These are phyloP conservation scores for Globisporangium radiosum DNA, from an alignment of 352 stramenopile species.

Conservation along the genomic window DNA sequence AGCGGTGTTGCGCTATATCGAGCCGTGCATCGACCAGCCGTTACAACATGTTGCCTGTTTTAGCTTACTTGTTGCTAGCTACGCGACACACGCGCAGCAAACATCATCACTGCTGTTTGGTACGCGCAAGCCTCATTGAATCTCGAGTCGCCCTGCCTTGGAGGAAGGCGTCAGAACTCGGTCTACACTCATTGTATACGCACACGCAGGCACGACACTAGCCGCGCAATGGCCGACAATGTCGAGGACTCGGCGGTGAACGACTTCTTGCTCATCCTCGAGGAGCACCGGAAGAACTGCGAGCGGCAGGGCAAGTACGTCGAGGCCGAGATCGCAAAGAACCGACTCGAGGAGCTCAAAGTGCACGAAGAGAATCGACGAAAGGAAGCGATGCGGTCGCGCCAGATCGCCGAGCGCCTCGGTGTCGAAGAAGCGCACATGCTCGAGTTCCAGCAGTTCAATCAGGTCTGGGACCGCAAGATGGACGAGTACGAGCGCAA, in stretches of 20 bases:
- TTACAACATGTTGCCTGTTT: too few relatives aligned
- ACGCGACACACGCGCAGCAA: too few relatives aligned
- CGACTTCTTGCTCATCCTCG: slow-evolving; percentile 86
- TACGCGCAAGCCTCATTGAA: too few relatives aligned
- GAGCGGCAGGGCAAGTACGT: slow-evolving; percentile 96
- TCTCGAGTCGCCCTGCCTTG: too few relatives aligned
- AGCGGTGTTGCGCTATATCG: too few relatives aligned
- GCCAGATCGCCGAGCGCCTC: slow-evolving; percentile 92
- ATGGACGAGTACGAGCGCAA: slow-evolving; percentile 94
- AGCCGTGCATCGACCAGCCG: too few relatives aligned
- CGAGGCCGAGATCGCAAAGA: slow-evolving; percentile 96
- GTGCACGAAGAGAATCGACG: slow-evolving; percentile 94
- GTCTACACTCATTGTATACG: neutral
- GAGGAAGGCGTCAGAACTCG: too few relatives aligned
- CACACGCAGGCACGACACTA: neutral
- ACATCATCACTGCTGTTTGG: too few relatives aligned
- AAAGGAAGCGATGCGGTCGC: slow-evolving; percentile 92
- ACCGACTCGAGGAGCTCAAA: slow-evolving; percentile 94
- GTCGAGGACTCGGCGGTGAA: slow-evolving; percentile 79
- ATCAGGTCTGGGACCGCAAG: slow-evolving; percentile 94
- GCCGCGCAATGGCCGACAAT: slow-evolving; percentile 28
- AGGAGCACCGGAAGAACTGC: slow-evolving; percentile 97
- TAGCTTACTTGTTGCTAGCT: too few relatives aligned
- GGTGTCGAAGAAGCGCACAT: slow-evolving; percentile 97
- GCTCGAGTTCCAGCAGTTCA: slow-evolving; percentile 98